A percentile compares a stretch with the other conserved stretches of the same genome.
Evolutionary conservation across 75 land plant species (phyloP).

Genomic region (Sequoia sempervirens): DNA sequence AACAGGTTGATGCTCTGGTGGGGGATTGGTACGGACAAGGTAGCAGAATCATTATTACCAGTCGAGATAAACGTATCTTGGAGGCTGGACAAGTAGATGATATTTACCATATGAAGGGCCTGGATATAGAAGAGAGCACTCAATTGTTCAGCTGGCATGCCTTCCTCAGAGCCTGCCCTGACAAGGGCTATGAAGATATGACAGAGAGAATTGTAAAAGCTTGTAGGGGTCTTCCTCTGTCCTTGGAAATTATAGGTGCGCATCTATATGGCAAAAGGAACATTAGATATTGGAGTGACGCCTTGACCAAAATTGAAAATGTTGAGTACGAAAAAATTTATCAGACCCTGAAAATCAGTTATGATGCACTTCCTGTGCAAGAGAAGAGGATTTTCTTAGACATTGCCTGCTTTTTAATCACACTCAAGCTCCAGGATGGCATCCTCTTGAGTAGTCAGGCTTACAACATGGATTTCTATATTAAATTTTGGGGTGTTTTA

Average conservation of each 20-base stretch:
- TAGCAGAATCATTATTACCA: conserved; percentile 14
- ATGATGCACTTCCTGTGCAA: not conserved
- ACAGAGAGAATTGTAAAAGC: not conserved
- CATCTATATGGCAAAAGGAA: not conserved
- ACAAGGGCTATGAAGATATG: not conserved
- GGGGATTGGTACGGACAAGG: conserved; percentile 15
- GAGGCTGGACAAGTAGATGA: not conserved
- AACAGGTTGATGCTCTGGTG: conserved; percentile 12
- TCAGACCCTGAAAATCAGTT: not conserved
- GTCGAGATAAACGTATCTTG: conserved; percentile 9
- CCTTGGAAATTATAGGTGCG: not conserved
- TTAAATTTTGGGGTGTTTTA: not conserved
- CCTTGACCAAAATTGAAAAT: not conserved
- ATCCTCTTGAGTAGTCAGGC: not conserved
- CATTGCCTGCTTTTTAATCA: not conserved
- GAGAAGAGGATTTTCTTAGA: not conserved
- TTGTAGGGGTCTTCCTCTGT: not conserved
- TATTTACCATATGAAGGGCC: not conserved
- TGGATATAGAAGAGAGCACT: not conserved
- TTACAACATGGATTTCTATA: not conserved
- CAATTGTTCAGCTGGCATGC: not conserved
- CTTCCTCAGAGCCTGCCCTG: not conserved
- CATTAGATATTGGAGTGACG: not conserved
- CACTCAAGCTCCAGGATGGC: not conserved
- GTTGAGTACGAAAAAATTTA: not conserved